Conservation (phyloP, 768 basidiomycete species). For the Mrakia frigida region DNA sequence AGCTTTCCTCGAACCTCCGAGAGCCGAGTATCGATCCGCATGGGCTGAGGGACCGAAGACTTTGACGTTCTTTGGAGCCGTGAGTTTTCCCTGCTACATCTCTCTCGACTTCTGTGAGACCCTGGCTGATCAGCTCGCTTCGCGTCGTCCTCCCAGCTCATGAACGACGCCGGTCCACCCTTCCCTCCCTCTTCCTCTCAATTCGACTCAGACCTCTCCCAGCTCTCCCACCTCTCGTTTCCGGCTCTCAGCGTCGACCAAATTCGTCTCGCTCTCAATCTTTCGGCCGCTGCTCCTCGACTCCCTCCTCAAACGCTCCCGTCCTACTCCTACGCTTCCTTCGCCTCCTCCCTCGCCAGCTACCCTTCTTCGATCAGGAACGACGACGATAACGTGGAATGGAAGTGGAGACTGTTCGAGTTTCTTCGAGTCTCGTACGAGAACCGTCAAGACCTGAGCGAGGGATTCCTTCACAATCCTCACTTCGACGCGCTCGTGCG, state of each 20-base stretch:
- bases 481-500: neutral
- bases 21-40: too few relatives aligned
- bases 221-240: neutral
- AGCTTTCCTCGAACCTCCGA: too few relatives aligned
- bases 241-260: neutral
- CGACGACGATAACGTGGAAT: neutral
- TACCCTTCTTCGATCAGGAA: neutral
- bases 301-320: neutral
- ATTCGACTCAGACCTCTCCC: neutral
- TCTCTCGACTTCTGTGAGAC: neutral
- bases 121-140: neutral
- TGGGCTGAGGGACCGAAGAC: too few relatives aligned
- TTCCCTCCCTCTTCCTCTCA: neutral
- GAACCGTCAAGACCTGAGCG: neutral
- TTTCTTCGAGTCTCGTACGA: neutral
- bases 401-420: neutral
- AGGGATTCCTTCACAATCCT: neutral
- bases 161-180: neutral
- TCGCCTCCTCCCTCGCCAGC: neutral
- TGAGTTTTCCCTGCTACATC: neutral
- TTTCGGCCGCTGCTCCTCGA: neutral
- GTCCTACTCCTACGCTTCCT: neutral
- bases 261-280: neutral
- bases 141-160: neutral
- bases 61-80: neutral